Base-by-base conservation (phyloP, 345 rosid species). In the Pugionium dolabratum region DNA sequence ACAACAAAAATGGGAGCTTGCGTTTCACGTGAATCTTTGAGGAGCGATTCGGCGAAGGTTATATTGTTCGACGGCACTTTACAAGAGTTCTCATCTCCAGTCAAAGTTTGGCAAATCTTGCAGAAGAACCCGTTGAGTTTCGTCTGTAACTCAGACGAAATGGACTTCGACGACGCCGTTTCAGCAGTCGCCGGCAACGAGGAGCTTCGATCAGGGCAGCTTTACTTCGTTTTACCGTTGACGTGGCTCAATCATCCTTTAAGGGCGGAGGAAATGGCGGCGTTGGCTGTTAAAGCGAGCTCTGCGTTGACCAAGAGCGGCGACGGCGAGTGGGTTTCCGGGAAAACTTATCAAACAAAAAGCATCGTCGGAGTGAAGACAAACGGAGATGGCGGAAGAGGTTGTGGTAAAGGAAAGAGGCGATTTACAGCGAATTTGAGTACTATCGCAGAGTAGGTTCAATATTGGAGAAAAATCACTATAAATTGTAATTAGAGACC, bases 211-310 rank as follows among this genome's bases (percentile, higher is more conserved):
- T 87, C 85, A 0, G 97, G 99, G 0, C 95, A 85, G 53, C 85
- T 95, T n/a, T 95, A 95, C 73, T 95, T 95, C 45, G 91, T 91
- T 25, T 66, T 95, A 58, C 97, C 97, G 0, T 28, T 87, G 71
- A 81, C 78, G 50, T 66, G 88, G 76, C 71, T 95, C 25, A 80
- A 75, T 40, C 89, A 75, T 40, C 95, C 90, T 1, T 70, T 95
- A 18, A 84, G 80, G 9, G 79, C 95, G 0, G 88, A 88, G 67
- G 91, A 95, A 75, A 91, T 95, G 99, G 99, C 99, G 2, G 91
- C 97, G 46, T 79, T 95, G 69, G 99, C 99, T 1, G 96, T 95
- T 27, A 91, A 89, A 78, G 99, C 99, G 8, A 95, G 95, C 82
- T 72, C 88, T 0, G 99, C 99, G n/a, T 73, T 95, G 59, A 42